Percentiles rank a stretch among this genome's conserved stretches.
phyloP scores from a whole-genome alignment of 2,329 filamentous ascomycete species.

The Fusarium fracticaudum region DNA sequence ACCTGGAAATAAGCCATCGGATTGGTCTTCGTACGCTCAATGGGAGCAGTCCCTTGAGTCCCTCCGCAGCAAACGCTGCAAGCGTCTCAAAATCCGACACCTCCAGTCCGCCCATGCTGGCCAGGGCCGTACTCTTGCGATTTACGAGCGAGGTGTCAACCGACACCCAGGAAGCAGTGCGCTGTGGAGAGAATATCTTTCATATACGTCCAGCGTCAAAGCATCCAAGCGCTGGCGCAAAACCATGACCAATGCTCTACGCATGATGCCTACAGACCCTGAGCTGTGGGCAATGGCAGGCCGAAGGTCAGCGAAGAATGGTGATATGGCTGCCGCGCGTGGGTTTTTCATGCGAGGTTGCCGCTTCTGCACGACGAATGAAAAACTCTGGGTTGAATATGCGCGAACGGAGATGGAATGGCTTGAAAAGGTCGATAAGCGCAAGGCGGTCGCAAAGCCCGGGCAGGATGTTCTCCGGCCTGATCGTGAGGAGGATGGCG shows the following conservation, averaged over 20 bases:
- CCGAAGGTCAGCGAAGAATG: constrained; percentile 78
- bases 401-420: constrained; percentile 93
- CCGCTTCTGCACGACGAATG: constrained; percentile 83
- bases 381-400: constrained; percentile 87
- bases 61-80: constrained; percentile 83
- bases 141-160: constrained; percentile 86
- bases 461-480: constrained; percentile 55
- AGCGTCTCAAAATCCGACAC: constrained; percentile 78
- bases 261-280: constrained; percentile 85
- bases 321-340: constrained; percentile 87
- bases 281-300: constrained; percentile 90
- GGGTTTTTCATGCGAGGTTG: constrained; percentile 89
- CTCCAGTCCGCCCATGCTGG: constrained; percentile 73
- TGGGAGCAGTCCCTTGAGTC: constrained; percentile 77
- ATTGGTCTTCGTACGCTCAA: constrained; percentile 85
- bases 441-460: constrained; percentile 70
- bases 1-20: constrained; percentile 76
- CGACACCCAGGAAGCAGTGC: constrained; percentile 84
- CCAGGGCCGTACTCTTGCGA: constrained; percentile 85
- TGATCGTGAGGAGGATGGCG: constrained; percentile 59
- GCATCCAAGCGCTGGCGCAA: constrained; percentile 73
- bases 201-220: constrained; percentile 77
- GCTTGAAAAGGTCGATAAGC: constrained; percentile 80
- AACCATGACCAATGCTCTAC: constrained; percentile 74
- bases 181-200: constrained; percentile 91